Evolutionary conservation across 805 yeast species (phyloP), one percentile per base, ranked within the genome.

Genomic region (Hanseniaspora valbyensis): DNA sequence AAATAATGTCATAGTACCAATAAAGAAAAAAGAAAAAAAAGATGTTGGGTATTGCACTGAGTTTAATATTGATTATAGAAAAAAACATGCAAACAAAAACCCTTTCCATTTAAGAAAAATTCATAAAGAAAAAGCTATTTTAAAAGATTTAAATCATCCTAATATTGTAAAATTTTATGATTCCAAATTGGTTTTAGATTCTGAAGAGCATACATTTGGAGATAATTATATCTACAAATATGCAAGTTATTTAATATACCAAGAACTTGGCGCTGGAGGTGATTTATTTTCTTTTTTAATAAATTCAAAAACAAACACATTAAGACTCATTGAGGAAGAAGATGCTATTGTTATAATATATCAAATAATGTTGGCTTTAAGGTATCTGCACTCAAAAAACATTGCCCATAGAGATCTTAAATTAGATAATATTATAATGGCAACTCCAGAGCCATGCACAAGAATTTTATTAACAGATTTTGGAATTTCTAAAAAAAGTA

Each of bases 351-450:
- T 78, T 1, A 71, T 80, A 4, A 65, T 73, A 0, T 80, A 62
- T 54, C 89, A 82, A 58, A 65, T 81, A 2, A 61, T 78, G 26
- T 64, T 66, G 44, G 87, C 84, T 0, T 61, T 82, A 12, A 58
- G 65, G 26, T 80, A 78, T 61, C 64, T 82, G 42, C 85, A 80
- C 55, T 57, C 61, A 3, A 63, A 68, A 12, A 74, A 75, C 6
- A 67, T 81, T n/a, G 79, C 75, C 4, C 87, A 81, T 56, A 65
- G 87, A 33, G 88, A 81, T 63, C 61, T 81, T 38, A 81, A 81
- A 56, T 61, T 80, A 32, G 89, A 81, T 54, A 83, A 83, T 55
- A 71, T 83, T 22, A 63, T 82, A 30, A 64, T 80, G 37, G 73
- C 70, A 40, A 63, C 74, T 0, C 81, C 83, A 6, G 65, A 70